Conservation (phyloP, 2,329 filamentous ascomycete species). For the Escovopsis sp. region DNA sequence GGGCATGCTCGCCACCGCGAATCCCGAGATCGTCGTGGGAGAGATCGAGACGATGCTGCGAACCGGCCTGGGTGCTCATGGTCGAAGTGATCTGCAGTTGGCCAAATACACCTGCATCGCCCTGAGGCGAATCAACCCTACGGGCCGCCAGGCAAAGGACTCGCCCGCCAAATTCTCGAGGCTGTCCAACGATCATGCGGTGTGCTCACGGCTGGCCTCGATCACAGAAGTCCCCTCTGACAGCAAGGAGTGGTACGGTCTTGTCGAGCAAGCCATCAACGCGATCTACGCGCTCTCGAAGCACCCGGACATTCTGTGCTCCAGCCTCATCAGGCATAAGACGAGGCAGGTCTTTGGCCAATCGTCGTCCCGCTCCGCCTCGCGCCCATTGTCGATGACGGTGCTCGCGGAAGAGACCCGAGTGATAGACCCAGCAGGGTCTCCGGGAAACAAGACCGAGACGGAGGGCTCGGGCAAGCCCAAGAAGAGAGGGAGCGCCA, state of each 20-base stretch:
- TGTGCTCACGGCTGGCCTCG: conserved; percentile 63
- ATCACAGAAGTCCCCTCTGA: conserved; percentile 77
- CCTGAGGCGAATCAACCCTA: conserved; percentile 76
- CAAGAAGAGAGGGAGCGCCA: conserved; percentile 50
- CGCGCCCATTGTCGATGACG: conserved; percentile 25
- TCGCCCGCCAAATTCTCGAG: conserved; percentile 56
- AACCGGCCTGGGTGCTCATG: conserved; percentile 71
- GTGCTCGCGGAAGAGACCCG: conserved; percentile 29
- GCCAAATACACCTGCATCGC: conserved; percentile 95
- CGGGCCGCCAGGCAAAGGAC: conserved; percentile 64
- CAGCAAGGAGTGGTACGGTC: conserved; percentile 90
- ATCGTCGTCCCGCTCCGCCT: conserved; percentile 22
- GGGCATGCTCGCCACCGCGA: conserved; percentile 89
- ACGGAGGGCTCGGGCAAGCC: conserved; percentile 20
- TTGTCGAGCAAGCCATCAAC: conserved; percentile 89
- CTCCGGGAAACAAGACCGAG: conserved; percentile 9
- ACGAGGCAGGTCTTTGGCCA: conserved; percentile 62
- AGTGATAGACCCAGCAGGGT: conserved; percentile 16
- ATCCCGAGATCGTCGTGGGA: conserved; percentile 80
- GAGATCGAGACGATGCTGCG: conserved; percentile 92
- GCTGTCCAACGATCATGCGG: conserved; percentile 81
- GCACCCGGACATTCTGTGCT: conserved; percentile 85
- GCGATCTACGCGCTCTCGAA: conserved; percentile 91
- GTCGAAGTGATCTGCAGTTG: conserved; percentile 68
- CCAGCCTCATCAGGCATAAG: conserved; percentile 76